phyloP scores from a whole-genome alignment of 192 early-diverging fungal genomes.

The Coemansia nantahalensis region DNA sequence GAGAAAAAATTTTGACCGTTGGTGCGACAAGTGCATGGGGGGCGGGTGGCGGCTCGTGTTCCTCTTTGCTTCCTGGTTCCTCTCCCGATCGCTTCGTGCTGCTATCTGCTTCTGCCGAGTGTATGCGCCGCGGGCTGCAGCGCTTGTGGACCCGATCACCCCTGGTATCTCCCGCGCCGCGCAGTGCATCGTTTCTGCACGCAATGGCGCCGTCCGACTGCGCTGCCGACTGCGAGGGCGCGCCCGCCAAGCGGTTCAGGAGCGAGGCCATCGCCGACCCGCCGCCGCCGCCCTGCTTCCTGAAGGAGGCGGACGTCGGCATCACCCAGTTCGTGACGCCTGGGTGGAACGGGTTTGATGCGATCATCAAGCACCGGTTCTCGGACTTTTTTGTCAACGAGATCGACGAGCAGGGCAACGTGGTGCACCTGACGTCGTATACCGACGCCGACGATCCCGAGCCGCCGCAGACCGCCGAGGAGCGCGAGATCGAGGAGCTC shows the following conservation, averaged over 20 bases:
- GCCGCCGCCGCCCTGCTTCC: constrained; percentile 1
- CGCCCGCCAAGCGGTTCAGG: constrained; percentile 27
- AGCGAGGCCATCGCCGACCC: constrained; percentile 1
- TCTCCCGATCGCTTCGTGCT: not conserved
- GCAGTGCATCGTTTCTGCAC: no score
- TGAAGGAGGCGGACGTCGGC: constrained; percentile 65
- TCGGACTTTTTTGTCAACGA: constrained; percentile 94
- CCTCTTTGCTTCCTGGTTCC: no score
- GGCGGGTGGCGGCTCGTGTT: no score
- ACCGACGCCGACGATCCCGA: constrained; percentile 31
- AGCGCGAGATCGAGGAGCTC: constrained; percentile 26
- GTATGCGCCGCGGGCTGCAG: no score
- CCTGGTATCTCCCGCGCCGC: not conserved
- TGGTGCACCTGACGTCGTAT: constrained; percentile 64
- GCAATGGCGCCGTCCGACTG: not conserved
- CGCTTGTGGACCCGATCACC: no score
- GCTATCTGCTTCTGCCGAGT: not conserved
- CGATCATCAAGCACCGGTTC: constrained; percentile 61
- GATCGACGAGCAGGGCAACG: constrained; percentile 67
- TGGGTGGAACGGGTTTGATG: constrained; percentile 38
- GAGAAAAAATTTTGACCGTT: no score
- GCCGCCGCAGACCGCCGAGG: constrained; percentile 23
- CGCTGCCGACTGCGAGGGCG: not conserved
- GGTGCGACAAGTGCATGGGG: constrained; percentile 88
- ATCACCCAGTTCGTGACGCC: constrained; percentile 56